Conservation (phyloP, 495 filamentous ascomycete species). For the Aspergillus biplanus region DNA sequence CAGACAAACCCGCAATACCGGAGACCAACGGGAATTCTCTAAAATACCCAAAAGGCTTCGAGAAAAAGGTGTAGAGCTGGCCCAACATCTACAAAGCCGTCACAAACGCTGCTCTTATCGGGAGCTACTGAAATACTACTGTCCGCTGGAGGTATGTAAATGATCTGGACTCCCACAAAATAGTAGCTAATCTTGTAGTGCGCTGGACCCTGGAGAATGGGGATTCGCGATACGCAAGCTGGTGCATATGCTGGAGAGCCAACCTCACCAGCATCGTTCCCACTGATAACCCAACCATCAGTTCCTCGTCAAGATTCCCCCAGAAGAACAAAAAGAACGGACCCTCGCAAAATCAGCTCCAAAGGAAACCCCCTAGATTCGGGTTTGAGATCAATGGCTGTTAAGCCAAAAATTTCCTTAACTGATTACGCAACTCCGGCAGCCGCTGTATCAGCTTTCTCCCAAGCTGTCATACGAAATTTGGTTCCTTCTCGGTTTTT, state of each 20-base stretch:
- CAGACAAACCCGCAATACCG: neutral
- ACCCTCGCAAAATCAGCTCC: neutral
- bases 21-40: constrained; percentile 21
- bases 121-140: constrained; percentile 78
- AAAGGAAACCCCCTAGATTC: neutral
- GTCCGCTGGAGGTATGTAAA: constrained; percentile 59
- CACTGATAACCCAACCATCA: constrained; percentile 37
- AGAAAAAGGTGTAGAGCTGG: constrained; percentile 59
- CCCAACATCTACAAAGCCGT: constrained; percentile 67
- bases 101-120: constrained; percentile 78
- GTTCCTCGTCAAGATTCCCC: constrained; percentile 10
- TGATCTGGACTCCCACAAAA: neutral
- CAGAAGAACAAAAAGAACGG: neutral
- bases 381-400: neutral
- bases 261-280: constrained; percentile 26
- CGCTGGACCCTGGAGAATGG: constrained; percentile 37
- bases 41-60: constrained; percentile 79
- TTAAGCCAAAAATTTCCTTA: constrained; percentile 44
- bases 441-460: constrained; percentile 83
- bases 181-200: constrained; percentile 28
- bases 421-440: constrained; percentile 72
- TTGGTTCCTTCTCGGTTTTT: constrained; percentile 80
- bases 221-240: constrained; percentile 22
- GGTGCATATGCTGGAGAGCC: constrained; percentile 10
- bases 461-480: constrained; percentile 71